Conservation (phyloP, 257 asterid species). For the Gardenia jasminoides region DNA sequence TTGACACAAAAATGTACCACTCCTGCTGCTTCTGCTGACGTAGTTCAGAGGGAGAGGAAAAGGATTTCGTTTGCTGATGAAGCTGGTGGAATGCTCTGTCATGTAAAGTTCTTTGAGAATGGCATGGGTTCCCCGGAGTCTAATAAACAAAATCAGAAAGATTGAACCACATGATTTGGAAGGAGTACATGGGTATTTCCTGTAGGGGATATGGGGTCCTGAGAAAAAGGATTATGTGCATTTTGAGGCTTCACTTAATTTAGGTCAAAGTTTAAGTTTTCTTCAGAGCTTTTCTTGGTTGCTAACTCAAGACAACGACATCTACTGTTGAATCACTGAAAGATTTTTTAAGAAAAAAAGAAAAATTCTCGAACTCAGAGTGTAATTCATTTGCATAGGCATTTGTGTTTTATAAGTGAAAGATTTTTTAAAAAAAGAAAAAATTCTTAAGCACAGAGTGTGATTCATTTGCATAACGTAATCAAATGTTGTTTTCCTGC, state of each 20-base stretch:
- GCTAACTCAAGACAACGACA: neutral
- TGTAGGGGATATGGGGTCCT: neutral
- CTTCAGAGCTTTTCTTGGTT: neutral
- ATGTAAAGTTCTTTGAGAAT: slow-evolving; percentile 52
- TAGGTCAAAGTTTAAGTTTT: neutral
- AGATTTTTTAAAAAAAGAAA: neutral
- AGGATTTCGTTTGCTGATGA: slow-evolving; percentile 86
- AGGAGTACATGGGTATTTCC: neutral
- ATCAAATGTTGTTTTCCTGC: neutral
- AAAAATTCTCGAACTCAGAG: neutral
- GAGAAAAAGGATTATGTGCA: neutral
- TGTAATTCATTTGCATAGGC: neutral
- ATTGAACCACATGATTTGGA: slow-evolving; percentile 10
- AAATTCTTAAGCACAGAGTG: neutral
- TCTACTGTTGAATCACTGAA: neutral
- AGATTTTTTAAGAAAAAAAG: neutral
- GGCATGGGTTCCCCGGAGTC: slow-evolving; percentile 32
- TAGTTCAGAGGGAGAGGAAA: slow-evolving; percentile 41
- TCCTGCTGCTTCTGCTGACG: slow-evolving; percentile 28
- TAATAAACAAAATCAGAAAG: slow-evolving; percentile 25
- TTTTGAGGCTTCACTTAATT: neutral
- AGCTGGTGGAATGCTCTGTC: slow-evolving; percentile 80
- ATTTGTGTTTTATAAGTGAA: neutral
- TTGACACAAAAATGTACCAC: slow-evolving; percentile 45
- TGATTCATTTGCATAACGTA: neutral